Evolutionary conservation across 148 eudicot species (phyloP).

Genomic region (Beta vulgaris): DNA sequence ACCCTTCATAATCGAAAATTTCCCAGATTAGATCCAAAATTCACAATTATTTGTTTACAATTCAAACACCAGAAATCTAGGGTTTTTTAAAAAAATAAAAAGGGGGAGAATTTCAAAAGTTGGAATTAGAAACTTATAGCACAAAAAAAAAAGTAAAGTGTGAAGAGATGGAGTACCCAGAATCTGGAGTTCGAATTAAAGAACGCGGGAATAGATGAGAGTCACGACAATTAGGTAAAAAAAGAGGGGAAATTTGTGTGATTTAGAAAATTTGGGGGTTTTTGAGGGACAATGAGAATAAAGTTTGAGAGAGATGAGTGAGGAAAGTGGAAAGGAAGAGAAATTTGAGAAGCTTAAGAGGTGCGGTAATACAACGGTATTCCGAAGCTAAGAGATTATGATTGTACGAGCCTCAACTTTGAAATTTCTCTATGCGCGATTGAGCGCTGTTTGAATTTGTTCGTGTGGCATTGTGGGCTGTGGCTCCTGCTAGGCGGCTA

Average conservation of each 20-base stretch:
- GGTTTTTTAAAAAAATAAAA: neutral
- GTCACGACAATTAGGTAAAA: neutral
- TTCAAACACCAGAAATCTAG: neutral
- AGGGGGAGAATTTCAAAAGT: neutral
- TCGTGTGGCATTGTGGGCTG: neutral
- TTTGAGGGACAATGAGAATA: slow-evolving; percentile 21
- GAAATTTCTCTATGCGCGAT: slow-evolving; percentile 5
- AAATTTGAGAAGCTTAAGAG: neutral
- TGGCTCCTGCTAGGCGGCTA: no score
- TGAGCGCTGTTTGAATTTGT: neutral
- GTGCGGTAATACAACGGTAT: slow-evolving; percentile 2
- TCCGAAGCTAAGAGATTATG: slow-evolving; percentile 3
- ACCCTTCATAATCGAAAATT: slow-evolving; percentile 23
- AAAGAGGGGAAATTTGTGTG: slow-evolving; percentile 6
- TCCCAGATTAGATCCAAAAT: neutral
- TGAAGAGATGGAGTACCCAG: neutral
- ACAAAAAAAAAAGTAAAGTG: neutral
- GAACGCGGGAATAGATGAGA: neutral
- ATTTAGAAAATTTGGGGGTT: neutral
- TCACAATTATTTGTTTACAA: neutral
- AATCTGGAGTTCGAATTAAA: slow-evolving; percentile 23
- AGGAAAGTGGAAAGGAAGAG: neutral
- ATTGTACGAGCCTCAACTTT: slow-evolving; percentile 10
- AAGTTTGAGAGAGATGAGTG: slow-evolving; percentile 18
- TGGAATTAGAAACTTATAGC: neutral